Percentiles rank a stretch among this genome's conserved stretches.
phyloP scores from a whole-genome alignment of 495 filamentous ascomycete genomes.

The Friedmanniomyces simplex region DNA sequence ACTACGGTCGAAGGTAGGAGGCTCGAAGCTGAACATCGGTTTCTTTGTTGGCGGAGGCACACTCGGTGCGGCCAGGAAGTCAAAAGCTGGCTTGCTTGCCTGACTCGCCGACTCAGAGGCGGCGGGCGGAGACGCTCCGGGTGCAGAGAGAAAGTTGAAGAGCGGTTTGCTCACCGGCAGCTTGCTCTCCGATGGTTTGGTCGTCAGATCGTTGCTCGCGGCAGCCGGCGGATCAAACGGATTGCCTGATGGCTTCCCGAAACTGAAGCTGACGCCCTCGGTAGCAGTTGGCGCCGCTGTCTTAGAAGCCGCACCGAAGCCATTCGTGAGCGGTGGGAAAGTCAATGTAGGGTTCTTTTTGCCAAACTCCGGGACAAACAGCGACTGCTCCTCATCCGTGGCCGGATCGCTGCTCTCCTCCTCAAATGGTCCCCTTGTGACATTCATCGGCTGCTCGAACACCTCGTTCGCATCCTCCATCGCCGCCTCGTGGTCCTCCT shows the following conservation, averaged over 20 bases:
- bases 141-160: background rate
- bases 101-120: too few relatives aligned
- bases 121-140: background rate
- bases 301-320: background rate
- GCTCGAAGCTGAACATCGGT: background rate
- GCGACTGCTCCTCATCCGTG: slow-evolving; percentile 12
- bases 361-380: slow-evolving; percentile 11
- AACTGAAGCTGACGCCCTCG: background rate
- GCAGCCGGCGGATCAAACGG: background rate
- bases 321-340: background rate
- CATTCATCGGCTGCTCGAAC: background rate
- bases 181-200: background rate
- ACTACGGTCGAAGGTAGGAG: background rate
- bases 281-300: background rate
- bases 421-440: background rate
- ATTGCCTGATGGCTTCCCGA: slow-evolving; percentile 6
- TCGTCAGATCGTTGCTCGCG: background rate
- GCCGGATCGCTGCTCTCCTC: background rate
- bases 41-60: background rate
- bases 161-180: background rate
- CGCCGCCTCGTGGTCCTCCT: slow-evolving; percentile 7
- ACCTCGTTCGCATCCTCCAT: slow-evolving; percentile 6
- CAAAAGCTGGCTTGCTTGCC: background rate
- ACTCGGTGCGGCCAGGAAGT: slow-evolving; percentile 1
- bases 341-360: background rate